Evolutionary conservation across 2,329 filamentous ascomycete species (phyloP).

Genomic region (Aureobasidium mangrovei): DNA sequence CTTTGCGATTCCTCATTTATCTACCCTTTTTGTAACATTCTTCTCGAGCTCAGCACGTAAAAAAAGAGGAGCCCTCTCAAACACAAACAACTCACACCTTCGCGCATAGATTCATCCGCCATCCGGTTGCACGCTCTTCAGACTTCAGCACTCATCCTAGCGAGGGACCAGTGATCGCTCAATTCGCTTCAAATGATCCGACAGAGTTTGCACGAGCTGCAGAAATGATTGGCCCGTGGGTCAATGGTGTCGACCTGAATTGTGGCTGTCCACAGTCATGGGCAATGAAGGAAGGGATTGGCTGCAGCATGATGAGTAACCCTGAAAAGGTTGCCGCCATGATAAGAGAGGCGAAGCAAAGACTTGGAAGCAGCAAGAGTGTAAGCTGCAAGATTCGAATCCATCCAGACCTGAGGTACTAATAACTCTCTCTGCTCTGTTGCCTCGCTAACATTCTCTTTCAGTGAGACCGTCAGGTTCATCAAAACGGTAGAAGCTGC

Average conservation of each 20-base stretch:
- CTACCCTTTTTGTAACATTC: not conserved
- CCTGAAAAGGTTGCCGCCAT: conserved; percentile 59
- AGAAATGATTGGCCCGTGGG: conserved; percentile 51
- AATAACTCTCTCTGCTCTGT: not conserved
- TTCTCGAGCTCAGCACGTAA: not conserved
- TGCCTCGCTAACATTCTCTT: not conserved
- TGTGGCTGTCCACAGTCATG: conserved; percentile 66
- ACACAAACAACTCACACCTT: not conserved
- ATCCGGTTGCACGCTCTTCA: conserved; percentile 41
- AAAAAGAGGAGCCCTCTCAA: not conserved
- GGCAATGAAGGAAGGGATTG: conserved; percentile 60
- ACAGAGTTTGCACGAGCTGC: conserved; percentile 55
- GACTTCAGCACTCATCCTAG: conserved; percentile 47
- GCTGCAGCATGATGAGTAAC: conserved; percentile 59
- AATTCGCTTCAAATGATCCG: conserved; percentile 57
- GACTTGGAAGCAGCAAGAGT: conserved; percentile 44
- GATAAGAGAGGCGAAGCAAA: conserved; percentile 48
- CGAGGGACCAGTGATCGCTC: conserved; percentile 55
- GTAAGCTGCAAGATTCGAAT: conserved; percentile 65
- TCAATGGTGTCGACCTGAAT: conserved; percentile 60
- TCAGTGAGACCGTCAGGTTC: conserved; percentile 45
- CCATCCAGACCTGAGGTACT: conserved; percentile 52
- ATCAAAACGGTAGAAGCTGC: conserved; percentile 53
- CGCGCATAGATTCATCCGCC: conserved; percentile 21
- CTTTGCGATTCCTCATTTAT: not conserved